Evolutionary conservation across 139 green algal species (phyloP), one percentile per base, ranked within the genome.

Genomic region (Coccomyxa sp.): DNA sequence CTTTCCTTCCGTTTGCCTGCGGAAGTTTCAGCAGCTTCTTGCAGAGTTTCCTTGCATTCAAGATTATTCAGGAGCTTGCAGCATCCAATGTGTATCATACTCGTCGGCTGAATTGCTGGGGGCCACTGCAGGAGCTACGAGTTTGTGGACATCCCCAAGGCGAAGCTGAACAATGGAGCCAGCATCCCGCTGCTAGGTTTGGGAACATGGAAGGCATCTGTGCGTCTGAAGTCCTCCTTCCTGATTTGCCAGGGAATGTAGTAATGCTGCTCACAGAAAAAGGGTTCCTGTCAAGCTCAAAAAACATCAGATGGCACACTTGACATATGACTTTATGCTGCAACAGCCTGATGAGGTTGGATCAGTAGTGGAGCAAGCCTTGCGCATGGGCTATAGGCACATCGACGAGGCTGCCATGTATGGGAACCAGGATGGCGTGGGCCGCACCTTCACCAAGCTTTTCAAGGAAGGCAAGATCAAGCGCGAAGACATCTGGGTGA

Each of bases 161-260:
- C 21, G 63, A 71, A 71, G 63, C 81, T 92, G 13, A 90, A 83
- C 80, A 91, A 76, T 31, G 88, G 91, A 21, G 31, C 82, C 18
- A 81, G 81, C 45, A 93, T 95, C 16, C 92, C 92, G 10, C 77
- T 94, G 0, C 63, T 95, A 0, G 92, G 92, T 13, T 81, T 95
- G 4, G 92, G 92, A 28, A 95, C 91, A 13, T 95, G 91, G 88
- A 83, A 88, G 67, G 84, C 28, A 59, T 51, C 38, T 25, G 45
- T 45, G 27, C 13, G 58, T 10, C 25, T 28, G 78, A 27, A 17
- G 21, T 17, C 21, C 0, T 76, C 15, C 18, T 77, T 51, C 32
- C 59, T 58, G n/a, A 3, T 76, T 31, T 57, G 13, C 31, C 30
- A 77, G n/a, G n/a, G 77, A 7, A n/a, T 30, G 17, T 67, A 27